These are phyloP conservation scores for Periconia sp. DNA, from an alignment of 2,329 filamentous ascomycete genomes.

Conservation along the genomic window DNA sequence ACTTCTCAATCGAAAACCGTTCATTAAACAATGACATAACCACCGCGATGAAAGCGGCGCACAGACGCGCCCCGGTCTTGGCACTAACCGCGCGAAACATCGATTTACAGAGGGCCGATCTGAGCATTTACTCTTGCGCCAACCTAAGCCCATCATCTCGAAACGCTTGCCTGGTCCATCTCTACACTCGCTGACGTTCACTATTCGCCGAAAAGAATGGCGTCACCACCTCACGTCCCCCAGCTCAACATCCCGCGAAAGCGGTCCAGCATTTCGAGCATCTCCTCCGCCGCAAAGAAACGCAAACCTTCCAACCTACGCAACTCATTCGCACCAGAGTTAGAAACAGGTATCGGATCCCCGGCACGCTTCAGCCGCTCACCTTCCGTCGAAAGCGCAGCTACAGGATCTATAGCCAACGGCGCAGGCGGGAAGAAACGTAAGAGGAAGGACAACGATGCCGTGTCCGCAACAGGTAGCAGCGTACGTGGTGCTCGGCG, in stretches of 20 bases:
- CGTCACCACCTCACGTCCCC: slow-evolving; percentile 62
- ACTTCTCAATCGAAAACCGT: too few species aligned
- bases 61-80: not conserved
- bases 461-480: slow-evolving; percentile 43
- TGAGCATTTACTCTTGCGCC: too few species aligned
- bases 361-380: slow-evolving; percentile 66
- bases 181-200: not conserved
- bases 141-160: not conserved
- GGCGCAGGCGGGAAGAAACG: slow-evolving; percentile 60
- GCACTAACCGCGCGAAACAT: too few species aligned
- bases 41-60: slow-evolving; percentile 12
- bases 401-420: slow-evolving; percentile 56
- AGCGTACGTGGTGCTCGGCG: slow-evolving; percentile 35
- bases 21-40: slow-evolving; percentile 39
- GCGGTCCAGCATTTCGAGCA: slow-evolving; percentile 62
- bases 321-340: slow-evolving; percentile 78
- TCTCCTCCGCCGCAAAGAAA: slow-evolving; percentile 62
- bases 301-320: slow-evolving; percentile 78
- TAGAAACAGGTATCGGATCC: slow-evolving; percentile 50
- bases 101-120: too few species aligned
- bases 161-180: not conserved
- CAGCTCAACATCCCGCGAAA: slow-evolving; percentile 66
- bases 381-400: slow-evolving; percentile 67
- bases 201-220: slow-evolving; percentile 54
- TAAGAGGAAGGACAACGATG: slow-evolving; percentile 57